Conservation (phyloP, 2,329 filamentous ascomycete genomes). For the Hyphodiscus sp. region DNA sequence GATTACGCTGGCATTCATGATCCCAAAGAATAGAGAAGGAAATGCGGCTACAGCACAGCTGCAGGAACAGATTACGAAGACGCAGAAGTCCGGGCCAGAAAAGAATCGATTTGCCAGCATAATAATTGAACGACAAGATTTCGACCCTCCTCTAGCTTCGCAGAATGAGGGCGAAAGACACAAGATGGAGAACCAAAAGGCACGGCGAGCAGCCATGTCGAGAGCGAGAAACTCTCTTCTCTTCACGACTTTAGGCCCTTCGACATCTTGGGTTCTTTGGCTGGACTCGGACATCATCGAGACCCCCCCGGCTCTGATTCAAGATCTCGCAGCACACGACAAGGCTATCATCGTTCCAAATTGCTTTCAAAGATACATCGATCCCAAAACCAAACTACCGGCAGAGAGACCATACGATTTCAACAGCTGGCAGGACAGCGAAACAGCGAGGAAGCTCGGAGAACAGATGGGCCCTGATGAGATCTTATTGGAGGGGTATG, state of each 20-base stretch:
- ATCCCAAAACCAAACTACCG: conserved; percentile 60
- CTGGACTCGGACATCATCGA: conserved; percentile 89
- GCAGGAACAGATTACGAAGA: conserved; percentile 78
- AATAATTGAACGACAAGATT: conserved; percentile 92
- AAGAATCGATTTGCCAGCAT: conserved; percentile 84
- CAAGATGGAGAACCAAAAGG: conserved; percentile 85
- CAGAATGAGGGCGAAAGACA: conserved; percentile 87
- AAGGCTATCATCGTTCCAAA: conserved; percentile 92
- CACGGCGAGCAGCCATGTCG: conserved; percentile 81
- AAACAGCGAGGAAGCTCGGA: conserved; percentile 68
- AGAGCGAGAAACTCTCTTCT: conserved; percentile 89
- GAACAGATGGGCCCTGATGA: conserved; percentile 83
- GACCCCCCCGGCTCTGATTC: conserved; percentile 75
- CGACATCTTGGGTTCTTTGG: conserved; percentile 95
- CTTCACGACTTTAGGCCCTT: conserved; percentile 87
- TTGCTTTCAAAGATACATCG: conserved; percentile 82
- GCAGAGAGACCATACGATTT: conserved; percentile 86
- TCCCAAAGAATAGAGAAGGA: conserved; percentile 88
- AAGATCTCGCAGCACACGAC: conserved; percentile 83
- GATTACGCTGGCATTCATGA: conserved; percentile 92
- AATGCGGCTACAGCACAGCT: conserved; percentile 78
- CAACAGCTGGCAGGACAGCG: conserved; percentile 95
- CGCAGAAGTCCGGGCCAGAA: conserved; percentile 69
- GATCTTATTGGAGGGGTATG: conserved; percentile 87
- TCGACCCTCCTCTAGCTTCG: conserved; percentile 71